A percentile compares a stretch with the other conserved stretches of the same genome.
These are phyloP conservation scores for Earliella scabrosa DNA, from an alignment of 1,284 basidiomycete species.

Conservation along the genomic window DNA sequence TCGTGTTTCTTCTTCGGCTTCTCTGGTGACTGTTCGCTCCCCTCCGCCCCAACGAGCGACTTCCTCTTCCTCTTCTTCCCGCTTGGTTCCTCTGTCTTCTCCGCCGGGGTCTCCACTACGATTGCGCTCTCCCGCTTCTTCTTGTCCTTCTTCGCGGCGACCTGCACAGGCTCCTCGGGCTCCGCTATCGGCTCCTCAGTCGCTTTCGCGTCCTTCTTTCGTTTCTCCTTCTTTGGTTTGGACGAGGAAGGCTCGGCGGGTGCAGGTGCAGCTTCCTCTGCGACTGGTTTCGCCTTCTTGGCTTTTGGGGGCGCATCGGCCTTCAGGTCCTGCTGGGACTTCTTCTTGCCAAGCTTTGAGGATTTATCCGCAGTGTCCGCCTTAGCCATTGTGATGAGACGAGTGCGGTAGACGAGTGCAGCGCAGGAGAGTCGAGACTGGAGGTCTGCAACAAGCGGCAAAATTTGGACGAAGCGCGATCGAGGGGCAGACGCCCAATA, in stretches of 20 bases:
- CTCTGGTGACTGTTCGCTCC: not conserved
- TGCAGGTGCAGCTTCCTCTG: not conserved
- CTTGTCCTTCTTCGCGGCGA: slow-evolving; percentile 1
- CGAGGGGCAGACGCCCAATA: slow-evolving; percentile 8
- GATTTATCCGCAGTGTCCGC: slow-evolving; percentile 16
- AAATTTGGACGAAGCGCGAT: slow-evolving; percentile 15
- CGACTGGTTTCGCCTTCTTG: slow-evolving; percentile 12
- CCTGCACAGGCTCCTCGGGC: not conserved
- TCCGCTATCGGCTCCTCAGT: slow-evolving; percentile 1
- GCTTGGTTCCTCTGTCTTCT: not conserved
- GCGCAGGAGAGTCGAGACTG: not conserved
- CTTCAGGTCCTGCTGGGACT: slow-evolving; percentile 21
- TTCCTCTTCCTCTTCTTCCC: slow-evolving; percentile 20
- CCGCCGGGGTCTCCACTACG: slow-evolving; percentile 3
- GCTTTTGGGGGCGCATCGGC: slow-evolving; percentile 9
- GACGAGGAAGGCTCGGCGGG: slow-evolving; percentile 9
- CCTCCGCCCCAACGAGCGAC: slow-evolving; percentile 2
- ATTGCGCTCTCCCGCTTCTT: slow-evolving; percentile 8
- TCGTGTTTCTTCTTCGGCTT: slow-evolving; percentile 8
- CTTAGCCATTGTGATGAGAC: slow-evolving; percentile 19
- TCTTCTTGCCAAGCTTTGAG: slow-evolving; percentile 21
- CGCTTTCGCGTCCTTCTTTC: slow-evolving; percentile 9
- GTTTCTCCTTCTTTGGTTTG: slow-evolving; percentile 16
- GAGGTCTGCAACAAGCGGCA: not conserved
- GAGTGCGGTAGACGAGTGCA: not conserved